These are phyloP conservation scores for Tetrahymena thermophila DNA, from an alignment of 73 alveolate species.

Conservation along the genomic window DNA sequence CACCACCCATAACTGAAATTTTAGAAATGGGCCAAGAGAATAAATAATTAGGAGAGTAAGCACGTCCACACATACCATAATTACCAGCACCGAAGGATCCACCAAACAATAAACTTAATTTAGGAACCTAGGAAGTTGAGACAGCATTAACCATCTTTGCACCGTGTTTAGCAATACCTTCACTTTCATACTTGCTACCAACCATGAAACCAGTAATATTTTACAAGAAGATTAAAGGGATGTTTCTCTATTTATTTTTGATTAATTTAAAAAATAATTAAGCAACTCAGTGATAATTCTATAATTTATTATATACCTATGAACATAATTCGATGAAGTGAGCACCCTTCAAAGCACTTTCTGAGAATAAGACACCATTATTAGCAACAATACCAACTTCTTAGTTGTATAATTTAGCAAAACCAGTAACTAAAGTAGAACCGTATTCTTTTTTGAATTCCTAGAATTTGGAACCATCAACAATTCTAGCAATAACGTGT, in stretches of 20 bases:
- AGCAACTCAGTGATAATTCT: not conserved
- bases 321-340: conserved; percentile 87
- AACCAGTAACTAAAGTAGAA: conserved; percentile 76
- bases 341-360: conserved; percentile 90
- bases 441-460: conserved; percentile 91
- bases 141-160: conserved; percentile 96
- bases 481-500: conserved; percentile 75
- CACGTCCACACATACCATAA: conserved; percentile 98
- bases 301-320: not conserved
- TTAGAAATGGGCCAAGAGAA: conserved; percentile 86
- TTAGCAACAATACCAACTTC: conserved; percentile 94
- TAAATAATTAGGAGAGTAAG: conserved; percentile 86
- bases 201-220: conserved; percentile 97
- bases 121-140: conserved; percentile 89
- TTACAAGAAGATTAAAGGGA: conserved; percentile 82
- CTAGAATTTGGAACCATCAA: conserved; percentile 89
- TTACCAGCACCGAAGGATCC: conserved; percentile 97
- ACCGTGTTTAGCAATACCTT: conserved; percentile 96
- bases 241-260: conserved; percentile 52
- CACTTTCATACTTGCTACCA: conserved; percentile 79
- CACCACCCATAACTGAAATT: conserved; percentile 97
- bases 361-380: conserved; percentile 85
- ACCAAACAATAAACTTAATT: conserved; percentile 76
- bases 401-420: conserved; percentile 80
- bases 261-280: not conserved